A percentile compares a stretch with the other conserved stretches of the same genome.
phyloP scores from a whole-genome alignment of 1,139 yeast species.

The Debaryomycetaceae sp. region DNA sequence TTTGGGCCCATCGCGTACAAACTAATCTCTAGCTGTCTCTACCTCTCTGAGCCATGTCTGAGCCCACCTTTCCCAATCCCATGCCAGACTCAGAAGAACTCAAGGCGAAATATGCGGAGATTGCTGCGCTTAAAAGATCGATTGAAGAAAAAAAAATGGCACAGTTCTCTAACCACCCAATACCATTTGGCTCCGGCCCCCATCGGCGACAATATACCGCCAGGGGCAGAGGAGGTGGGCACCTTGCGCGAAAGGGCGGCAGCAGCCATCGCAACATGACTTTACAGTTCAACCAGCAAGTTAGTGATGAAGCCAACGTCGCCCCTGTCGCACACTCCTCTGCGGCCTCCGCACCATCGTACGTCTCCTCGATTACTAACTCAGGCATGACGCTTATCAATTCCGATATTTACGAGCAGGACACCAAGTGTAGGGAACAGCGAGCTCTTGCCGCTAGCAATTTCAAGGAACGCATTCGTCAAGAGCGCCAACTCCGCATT shows the following conservation, averaged over 20 bases:
- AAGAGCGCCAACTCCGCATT: conserved; percentile 12
- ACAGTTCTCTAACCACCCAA: conserved; percentile 4
- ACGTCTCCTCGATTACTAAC: conserved; percentile 16
- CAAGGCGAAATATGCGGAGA: conserved; percentile 29
- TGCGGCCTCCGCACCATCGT: conserved; percentile 6
- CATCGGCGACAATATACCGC: conserved; percentile 8
- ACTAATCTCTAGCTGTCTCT: not conserved
- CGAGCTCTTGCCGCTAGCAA: conserved; percentile 14
- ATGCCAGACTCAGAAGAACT: conserved; percentile 18
- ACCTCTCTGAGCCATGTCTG: not conserved
- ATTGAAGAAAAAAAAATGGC: conserved; percentile 18
- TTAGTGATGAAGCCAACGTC: conserved; percentile 4
- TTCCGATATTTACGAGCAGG: conserved; percentile 27
- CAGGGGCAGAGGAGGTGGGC: conserved; percentile 11
- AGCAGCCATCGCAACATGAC: conserved; percentile 21
- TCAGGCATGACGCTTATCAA: conserved; percentile 37
- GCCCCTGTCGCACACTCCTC: not conserved
- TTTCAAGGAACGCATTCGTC: conserved; percentile 15
- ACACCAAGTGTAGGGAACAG: conserved; percentile 15
- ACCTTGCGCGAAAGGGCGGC: conserved; percentile 10
- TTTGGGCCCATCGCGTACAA: too few species aligned
- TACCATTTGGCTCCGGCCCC: conserved; percentile 10
- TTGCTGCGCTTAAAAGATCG: conserved; percentile 28
- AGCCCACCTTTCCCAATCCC: too few species aligned
- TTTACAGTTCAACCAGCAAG: conserved; percentile 17